Evolutionary conservation across 2,329 filamentous ascomycete genomes (phyloP), one percentile per base, ranked within the genome.

Genomic region (Alternaria alternata): DNA sequence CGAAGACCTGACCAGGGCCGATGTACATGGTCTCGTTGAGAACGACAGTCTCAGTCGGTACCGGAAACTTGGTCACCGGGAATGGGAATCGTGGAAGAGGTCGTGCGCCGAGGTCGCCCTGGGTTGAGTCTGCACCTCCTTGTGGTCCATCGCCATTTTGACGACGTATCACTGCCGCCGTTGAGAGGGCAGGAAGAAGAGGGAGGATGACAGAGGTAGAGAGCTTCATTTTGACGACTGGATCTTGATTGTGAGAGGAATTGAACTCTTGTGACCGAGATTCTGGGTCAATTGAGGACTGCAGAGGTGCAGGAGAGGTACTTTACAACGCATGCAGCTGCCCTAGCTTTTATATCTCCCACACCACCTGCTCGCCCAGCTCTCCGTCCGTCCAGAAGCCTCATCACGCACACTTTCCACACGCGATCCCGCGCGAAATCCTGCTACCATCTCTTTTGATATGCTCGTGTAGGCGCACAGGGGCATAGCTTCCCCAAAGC

Each of bases 21-120:
- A 71, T 69, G 57, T 71, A 71, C 63, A 64, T 66, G 43, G 67
- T 69, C 64, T 70, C 63, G 12, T 67, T 70, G 41, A 71, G 57
- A 18, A 71, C 69, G 3, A 70, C 62, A 22, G 69, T 71, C 61
- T 71, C 69, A 32, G 63, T 70, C 11, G 69, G 62, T 12, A 71
- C 61, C 6, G 69, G 69, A 32, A 71, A 71, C 34, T 65, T 56
- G 14, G 66, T 59, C 4, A 67, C 64, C 12, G 69, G 69, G 46
- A 70, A 71, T 1, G 69, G 64, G 20, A 71, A 71, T 34, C 66
- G 56, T 34, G 69, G 69, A 30, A 53, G 58, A 42, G 69, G 69
- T 11, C 69, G 67, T 4, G 61, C 69, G 49, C 66, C 54, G 8
- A 70, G 59, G 41, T 71, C 69, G 16, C 66, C 69, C 43, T 71